These are phyloP conservation scores for Rhinocladiella similis DNA, from an alignment of 2,329 filamentous ascomycete species.

Conservation along the genomic window DNA sequence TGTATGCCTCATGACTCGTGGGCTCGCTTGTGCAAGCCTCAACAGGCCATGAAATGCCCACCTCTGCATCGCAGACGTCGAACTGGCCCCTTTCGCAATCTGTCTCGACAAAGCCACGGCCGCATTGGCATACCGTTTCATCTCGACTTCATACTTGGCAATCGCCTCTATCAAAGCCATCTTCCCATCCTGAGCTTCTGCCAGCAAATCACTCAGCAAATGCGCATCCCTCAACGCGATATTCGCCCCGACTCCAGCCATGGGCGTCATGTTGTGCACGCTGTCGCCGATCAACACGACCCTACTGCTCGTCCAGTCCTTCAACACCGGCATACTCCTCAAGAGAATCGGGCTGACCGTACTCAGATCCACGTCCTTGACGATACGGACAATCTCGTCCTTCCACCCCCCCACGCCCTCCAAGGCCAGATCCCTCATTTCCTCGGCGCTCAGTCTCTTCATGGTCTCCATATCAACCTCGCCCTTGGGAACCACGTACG, in stretches of 20 bases:
- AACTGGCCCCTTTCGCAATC: slow-evolving; percentile 7
- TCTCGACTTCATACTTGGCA: neutral
- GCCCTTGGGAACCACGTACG: slow-evolving; percentile 15
- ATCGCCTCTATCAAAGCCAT: neutral
- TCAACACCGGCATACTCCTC: slow-evolving; percentile 32
- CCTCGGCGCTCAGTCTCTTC: neutral
- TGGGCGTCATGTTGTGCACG: slow-evolving; percentile 47
- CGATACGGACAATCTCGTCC: neutral
- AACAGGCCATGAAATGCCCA: slow-evolving; percentile 5
- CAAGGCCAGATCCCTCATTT: slow-evolving; percentile 17
- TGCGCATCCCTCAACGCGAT: slow-evolving; percentile 44
- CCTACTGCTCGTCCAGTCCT: slow-evolving; percentile 31
- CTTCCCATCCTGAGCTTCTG: neutral
- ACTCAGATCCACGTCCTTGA: slow-evolving; percentile 8
- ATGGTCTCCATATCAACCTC: slow-evolving; percentile 9
- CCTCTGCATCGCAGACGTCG: neutral
- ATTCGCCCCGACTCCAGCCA: slow-evolving; percentile 46
- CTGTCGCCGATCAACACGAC: slow-evolving; percentile 47
- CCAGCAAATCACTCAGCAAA: slow-evolving; percentile 33
- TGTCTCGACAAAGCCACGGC: slow-evolving; percentile 5
- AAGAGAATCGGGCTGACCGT: slow-evolving; percentile 24
- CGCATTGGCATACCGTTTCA: slow-evolving; percentile 5
- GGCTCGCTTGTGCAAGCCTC: slow-evolving; percentile 2
- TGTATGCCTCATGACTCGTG: slow-evolving; percentile 4
- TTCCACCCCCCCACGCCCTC: slow-evolving; percentile 25